Conservation (phyloP, 1,139 yeast species). For the Yamadazyma buinensis region DNA sequence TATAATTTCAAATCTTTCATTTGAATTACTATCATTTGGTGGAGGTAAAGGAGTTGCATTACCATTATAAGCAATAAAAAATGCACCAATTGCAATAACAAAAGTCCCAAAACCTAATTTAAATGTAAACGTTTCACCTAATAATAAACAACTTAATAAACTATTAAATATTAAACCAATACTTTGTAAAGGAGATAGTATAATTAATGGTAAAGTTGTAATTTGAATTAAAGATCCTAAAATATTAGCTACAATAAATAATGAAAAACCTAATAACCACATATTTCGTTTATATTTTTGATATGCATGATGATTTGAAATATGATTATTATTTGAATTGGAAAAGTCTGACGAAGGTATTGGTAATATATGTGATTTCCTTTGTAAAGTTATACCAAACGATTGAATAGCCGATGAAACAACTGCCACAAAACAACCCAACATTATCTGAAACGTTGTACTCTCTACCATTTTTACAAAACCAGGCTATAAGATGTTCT, state of each 20-base stretch:
- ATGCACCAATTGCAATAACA: constrained; percentile 70
- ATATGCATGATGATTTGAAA: constrained; percentile 21
- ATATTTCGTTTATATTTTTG: constrained; percentile 51
- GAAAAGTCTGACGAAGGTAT: background rate
- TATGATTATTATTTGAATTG: constrained; percentile 6
- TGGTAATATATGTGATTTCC: constrained; percentile 65
- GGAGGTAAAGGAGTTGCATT: constrained; percentile 20
- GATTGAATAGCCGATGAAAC: constrained; percentile 80
- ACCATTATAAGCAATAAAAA: constrained; percentile 77
- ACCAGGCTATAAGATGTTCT: too few relatives aligned
- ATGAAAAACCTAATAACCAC: constrained; percentile 72
- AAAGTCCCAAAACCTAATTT: constrained; percentile 62
- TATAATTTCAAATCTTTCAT: constrained; percentile 25
- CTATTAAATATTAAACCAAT: constrained; percentile 85
- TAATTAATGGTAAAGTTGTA: constrained; percentile 75
- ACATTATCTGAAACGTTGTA: constrained; percentile 19
- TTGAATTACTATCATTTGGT: constrained; percentile 16
- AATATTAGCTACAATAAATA: constrained; percentile 72
- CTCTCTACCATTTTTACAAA: too few relatives aligned
- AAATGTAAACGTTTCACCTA: constrained; percentile 64
- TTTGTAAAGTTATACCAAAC: constrained; percentile 76
- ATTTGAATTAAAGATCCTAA: constrained; percentile 83
- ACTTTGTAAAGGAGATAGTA: constrained; percentile 81
- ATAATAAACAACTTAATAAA: constrained; percentile 59
- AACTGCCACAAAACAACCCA: constrained; percentile 75